Evolutionary conservation across 352 stramenopile genomes (phyloP), one percentile per base, ranked within the genome.

Genomic region (Phytophthora parvispora): DNA sequence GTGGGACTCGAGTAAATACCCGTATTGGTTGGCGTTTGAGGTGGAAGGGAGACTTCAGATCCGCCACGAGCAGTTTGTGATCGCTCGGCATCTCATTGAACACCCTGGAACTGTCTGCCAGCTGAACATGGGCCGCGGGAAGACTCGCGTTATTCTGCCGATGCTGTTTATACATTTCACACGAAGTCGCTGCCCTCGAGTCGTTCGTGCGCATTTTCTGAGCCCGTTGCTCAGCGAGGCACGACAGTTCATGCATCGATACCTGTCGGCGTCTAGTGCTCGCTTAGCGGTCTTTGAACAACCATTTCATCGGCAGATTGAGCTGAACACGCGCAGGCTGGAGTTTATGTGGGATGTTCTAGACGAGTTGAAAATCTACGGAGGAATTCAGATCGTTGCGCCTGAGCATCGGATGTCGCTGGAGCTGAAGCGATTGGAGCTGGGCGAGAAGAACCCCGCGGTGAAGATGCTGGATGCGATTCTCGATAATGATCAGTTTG

Each of bases 361-460:
- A 0, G 43, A 76, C 0, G 74, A 90, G 15, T 67, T 81, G 9
- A 83, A 80, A 54, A 13, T 48, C 2, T 62, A 64, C 42, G 77
- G 84, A 0, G 86, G 77, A 2, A 75, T 91, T 36, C 40, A 97
- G 25, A 74, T 97, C 16, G 71, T 98, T 36, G 77, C 94, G 15
- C 91, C 92, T 6, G 92, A 97, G 67, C 86, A 97, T 63, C 82
- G 92, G 10, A 83, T 97, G 48, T 98, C 93, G 22, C 74, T 98
- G 1, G 84, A 97, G 56, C 77, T 98, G 0, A 97, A 98, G 65
- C 67, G 89, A 2, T 45, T 77, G 27, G 57, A 76, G 1, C 8
- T 72, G 1, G 36, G 57, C 3, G 42, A 69, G 1, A 43, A 15
- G 3, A 15, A 76, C 0, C 36, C 6, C 6, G 6, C 47, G 1